These are phyloP conservation scores for Talaromyces sp. DNA, from an alignment of 2,329 filamentous ascomycete genomes.

Conservation along the genomic window DNA sequence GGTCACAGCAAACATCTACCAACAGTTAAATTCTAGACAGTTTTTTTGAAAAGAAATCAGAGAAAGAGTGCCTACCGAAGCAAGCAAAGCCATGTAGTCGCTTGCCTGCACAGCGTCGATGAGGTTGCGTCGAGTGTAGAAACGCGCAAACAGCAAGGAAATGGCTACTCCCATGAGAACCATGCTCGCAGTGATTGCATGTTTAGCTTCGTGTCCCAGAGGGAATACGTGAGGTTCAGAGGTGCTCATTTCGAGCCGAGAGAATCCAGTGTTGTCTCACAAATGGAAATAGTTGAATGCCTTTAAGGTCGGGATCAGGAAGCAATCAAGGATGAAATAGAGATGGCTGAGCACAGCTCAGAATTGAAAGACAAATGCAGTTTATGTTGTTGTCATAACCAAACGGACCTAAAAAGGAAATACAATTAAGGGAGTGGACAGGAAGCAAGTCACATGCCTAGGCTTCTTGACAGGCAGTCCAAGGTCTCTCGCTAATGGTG, in stretches of 20 bases:
- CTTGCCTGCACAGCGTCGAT: conserved; percentile 34
- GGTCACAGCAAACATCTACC: conserved; percentile 30
- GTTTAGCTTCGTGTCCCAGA: conserved; percentile 27
- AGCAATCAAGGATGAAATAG: background rate
- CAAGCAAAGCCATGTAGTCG: conserved; percentile 36
- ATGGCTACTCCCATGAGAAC: conserved; percentile 32
- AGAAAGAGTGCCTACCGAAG: conserved; percentile 26
- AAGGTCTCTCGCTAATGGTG: background rate
- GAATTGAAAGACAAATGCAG: background rate
- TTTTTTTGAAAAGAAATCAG: background rate
- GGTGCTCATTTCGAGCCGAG: conserved; percentile 12
- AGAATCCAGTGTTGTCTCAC: background rate
- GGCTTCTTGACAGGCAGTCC: background rate
- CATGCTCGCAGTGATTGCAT: conserved; percentile 29
- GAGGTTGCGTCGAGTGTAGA: conserved; percentile 32
- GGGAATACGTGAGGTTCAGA: conserved; percentile 22
- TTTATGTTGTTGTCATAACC: background rate
- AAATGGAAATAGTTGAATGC: background rate
- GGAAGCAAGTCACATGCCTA: background rate
- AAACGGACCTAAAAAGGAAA: background rate
- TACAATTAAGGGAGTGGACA: background rate
- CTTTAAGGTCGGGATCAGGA: background rate
- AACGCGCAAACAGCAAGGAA: conserved; percentile 28
- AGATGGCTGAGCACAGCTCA: background rate
- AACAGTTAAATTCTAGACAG: background rate